phyloP scores from a whole-genome alignment of 306 rosid species.

The Citrullus colocynthis region DNA sequence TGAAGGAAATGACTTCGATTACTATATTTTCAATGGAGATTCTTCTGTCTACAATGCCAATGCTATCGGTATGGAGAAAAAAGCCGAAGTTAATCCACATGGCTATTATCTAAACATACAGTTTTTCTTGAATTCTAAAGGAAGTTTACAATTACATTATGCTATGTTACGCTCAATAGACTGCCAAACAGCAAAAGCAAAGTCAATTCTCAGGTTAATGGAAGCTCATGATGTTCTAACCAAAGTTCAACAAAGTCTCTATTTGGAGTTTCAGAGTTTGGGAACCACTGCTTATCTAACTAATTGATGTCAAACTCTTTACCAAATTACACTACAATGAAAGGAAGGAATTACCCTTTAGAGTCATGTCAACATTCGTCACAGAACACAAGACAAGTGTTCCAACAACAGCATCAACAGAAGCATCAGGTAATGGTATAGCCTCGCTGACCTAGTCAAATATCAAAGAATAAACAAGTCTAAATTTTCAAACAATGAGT shows the following conservation, averaged over 20 bases:
- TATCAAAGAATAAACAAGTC: neutral
- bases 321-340: neutral
- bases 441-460: conserved; percentile 68
- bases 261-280: neutral
- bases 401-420: conserved; percentile 94
- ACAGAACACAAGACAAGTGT: conserved; percentile 93
- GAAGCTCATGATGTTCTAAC: neutral
- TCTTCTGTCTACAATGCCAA: neutral
- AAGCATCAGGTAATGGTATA: conserved; percentile 67
- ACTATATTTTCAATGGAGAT: neutral
- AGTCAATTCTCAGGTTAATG: neutral
- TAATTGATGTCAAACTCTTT: neutral
- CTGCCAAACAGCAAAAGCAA: neutral
- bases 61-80: neutral
- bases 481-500: neutral
- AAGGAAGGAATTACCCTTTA: conserved; percentile 34
- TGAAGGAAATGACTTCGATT: neutral
- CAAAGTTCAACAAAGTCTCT: neutral
- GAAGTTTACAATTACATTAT: neutral
- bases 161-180: neutral
- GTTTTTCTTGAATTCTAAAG: neutral
- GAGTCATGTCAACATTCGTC: conserved; percentile 51
- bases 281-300: neutral
- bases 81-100: neutral
- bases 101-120: neutral